These are phyloP conservation scores for Melampsora larici-populina DNA, from an alignment of 1,284 basidiomycete genomes.

Conservation along the genomic window DNA sequence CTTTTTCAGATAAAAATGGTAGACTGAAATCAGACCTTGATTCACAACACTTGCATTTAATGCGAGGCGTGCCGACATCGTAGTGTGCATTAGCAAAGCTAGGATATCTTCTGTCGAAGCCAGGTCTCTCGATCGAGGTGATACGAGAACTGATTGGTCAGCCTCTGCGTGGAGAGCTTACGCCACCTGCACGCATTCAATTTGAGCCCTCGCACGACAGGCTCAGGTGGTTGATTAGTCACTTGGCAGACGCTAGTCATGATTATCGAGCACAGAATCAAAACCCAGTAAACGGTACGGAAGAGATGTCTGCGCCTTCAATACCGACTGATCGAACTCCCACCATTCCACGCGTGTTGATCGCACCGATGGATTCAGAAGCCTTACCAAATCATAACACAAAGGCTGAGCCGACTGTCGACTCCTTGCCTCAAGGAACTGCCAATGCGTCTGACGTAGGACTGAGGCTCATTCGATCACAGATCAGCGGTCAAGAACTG, in stretches of 20 bases:
- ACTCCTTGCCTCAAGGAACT: background rate
- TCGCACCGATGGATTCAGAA: too few relatives aligned
- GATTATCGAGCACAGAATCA: background rate
- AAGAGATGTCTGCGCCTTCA: background rate
- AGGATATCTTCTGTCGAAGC: conserved; percentile 79
- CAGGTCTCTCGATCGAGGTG: conserved; percentile 66
- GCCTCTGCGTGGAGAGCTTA: conserved; percentile 82
- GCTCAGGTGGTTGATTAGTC: conserved; percentile 43
- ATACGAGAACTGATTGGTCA: conserved; percentile 72
- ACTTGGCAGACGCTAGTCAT: conserved; percentile 35
- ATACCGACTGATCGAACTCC: background rate
- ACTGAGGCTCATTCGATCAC: conserved; percentile 13
- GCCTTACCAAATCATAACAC: background rate
- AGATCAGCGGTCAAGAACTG: conserved; percentile 15
- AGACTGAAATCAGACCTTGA: too few relatives aligned
- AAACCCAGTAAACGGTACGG: background rate
- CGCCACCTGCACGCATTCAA: conserved; percentile 50
- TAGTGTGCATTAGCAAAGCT: conserved; percentile 84
- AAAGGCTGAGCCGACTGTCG: background rate
- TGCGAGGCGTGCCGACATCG: too few relatives aligned
- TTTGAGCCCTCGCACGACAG: conserved; percentile 33
- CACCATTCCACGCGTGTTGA: background rate
- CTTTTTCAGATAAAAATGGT: too few relatives aligned
- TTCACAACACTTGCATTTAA: too few relatives aligned
- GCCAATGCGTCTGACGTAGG: conserved; percentile 10